Base-by-base conservation (phyloP, 352 stramenopile genomes). In the Elongisporangium senticosum region DNA sequence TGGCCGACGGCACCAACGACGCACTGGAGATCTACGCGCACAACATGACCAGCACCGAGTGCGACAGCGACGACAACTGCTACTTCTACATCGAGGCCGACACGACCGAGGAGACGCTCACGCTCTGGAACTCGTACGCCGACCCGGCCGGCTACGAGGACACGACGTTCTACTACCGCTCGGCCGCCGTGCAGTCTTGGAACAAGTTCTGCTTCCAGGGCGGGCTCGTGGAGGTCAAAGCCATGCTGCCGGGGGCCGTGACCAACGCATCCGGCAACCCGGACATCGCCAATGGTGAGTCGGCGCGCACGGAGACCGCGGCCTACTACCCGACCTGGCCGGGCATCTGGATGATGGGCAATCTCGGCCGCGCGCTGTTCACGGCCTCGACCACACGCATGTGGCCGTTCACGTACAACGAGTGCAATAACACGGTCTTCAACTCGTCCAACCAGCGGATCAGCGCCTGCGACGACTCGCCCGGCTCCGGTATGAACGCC, bases 151-250 rank as follows among this genome's bases (percentile, higher is more conserved):
- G 59, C 1, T 82, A 70, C 21, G 61, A 79, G 56, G 69, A 68
- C 8, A 56, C 59, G 4, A 58, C 63, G 20, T 77, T 77, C 53
- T 74, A 67, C 64, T 77, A 77, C 49, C 74, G 77, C 11, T 82
- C 81, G n/a, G 93, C 81, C 0, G 95, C 97, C 87, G 26, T 97
- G 0, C 89, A 97, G 63, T 80, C 69, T 1, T 98, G 91, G 91
- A 96, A 97, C 64, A 97, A 97, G 53, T 97, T 98, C 59, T 98
- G 91, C 62, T 96, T 97, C 62, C 93, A 93, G 52, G 91, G 91
- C 14, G 92, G 92, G 58, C 19, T 96, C 2, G 75, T 98, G 26
- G 95, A 98, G 66, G 87, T 97, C 0, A 63, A 75, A n/a, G 84
- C 86, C 4, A 76, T 90, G 57, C 74, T 98, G 13, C 95, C 95